Percentiles rank a stretch among this genome's conserved stretches.
Conservation (phyloP, 345 rosid species). For the Trapa bicornis region DNA sequence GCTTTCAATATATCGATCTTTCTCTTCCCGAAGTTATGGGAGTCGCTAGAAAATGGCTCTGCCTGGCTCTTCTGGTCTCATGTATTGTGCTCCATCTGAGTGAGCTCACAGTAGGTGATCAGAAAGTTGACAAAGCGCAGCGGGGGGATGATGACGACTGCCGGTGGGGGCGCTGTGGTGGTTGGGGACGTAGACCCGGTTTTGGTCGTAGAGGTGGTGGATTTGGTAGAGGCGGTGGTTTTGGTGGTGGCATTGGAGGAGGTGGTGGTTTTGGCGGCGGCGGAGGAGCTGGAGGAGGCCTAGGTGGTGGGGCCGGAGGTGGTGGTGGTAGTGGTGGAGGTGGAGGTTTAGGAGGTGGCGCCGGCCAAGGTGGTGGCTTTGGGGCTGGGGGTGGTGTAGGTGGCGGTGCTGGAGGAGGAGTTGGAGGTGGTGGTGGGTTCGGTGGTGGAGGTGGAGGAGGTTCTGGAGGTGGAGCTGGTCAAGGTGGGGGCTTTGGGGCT, state of each 20-base stretch:
- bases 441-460: slow-evolving; percentile 21
- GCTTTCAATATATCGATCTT: neutral
- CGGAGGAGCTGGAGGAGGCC: too few species aligned
- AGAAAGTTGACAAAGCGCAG: slow-evolving; percentile 15
- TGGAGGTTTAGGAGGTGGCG: slow-evolving; percentile 12
- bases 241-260: too few species aligned
- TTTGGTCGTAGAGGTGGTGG: slow-evolving; percentile 9
- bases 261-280: too few species aligned
- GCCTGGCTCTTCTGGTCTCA: slow-evolving; percentile 16
- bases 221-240: slow-evolving; percentile 1
- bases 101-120: slow-evolving; percentile 13
- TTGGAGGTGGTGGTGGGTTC: slow-evolving; percentile 12
- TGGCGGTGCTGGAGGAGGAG: slow-evolving; percentile 5
- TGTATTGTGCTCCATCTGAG: slow-evolving; percentile 20
- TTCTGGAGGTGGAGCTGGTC: slow-evolving; percentile 24
- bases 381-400: slow-evolving; percentile 1
- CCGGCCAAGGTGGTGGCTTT: slow-evolving; percentile 7
- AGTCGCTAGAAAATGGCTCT: slow-evolving; percentile 20
- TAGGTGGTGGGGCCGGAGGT: neutral
- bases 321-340: neutral
- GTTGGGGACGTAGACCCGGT: slow-evolving; percentile 5
- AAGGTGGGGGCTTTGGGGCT: slow-evolving; percentile 32
- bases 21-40: slow-evolving; percentile 12
- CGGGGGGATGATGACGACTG: slow-evolving; percentile 12
- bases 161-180: slow-evolving; percentile 14